phyloP scores from a whole-genome alignment of 2,329 filamentous ascomycete genomes.

The Rhytidhysteron rufulum region DNA sequence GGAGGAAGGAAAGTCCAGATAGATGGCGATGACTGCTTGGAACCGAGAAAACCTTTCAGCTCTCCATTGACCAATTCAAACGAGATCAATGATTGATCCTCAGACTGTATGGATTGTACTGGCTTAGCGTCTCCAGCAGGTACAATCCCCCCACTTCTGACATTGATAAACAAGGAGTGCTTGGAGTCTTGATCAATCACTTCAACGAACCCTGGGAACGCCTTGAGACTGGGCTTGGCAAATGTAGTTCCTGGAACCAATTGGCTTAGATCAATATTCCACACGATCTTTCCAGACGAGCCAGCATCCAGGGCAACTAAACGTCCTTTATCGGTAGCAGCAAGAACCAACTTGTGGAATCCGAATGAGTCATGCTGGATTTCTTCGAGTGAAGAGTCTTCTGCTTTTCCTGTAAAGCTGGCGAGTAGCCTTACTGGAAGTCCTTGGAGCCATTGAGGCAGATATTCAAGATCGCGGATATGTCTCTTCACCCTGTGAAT shows the following conservation, averaged over 20 bases:
- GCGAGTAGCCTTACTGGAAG: conserved; percentile 67
- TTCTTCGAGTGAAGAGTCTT: conserved; percentile 50
- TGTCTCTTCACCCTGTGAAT: conserved; percentile 83
- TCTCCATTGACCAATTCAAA: conserved; percentile 30
- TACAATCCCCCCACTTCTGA: conserved; percentile 26
- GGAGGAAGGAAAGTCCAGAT: conserved; percentile 71
- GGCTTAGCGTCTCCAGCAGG: conserved; percentile 15
- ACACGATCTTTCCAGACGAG: conserved; percentile 68
- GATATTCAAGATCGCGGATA: conserved; percentile 67
- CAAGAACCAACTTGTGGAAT: conserved; percentile 78
- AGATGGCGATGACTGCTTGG: conserved; percentile 18
- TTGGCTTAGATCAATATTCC: conserved; percentile 65
- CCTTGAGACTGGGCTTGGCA: conserved; percentile 52
- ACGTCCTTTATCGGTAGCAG: conserved; percentile 75
- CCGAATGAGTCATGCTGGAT: conserved; percentile 74
- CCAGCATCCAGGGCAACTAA: conserved; percentile 77
- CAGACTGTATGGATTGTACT: conserved; percentile 9
- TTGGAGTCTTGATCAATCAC: conserved; percentile 21
- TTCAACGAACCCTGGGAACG: conserved; percentile 30
- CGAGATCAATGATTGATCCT: conserved; percentile 24
- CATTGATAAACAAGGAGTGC: conserved; percentile 27
- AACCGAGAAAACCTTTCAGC: conserved; percentile 27
- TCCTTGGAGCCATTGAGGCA: conserved; percentile 68
- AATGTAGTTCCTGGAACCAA: conserved; percentile 56
- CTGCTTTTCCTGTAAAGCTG: conserved; percentile 52